Evolutionary conservation across 1,139 yeast genomes (phyloP), one percentile per base, ranked within the genome.

Genomic region (Candida sojae): DNA sequence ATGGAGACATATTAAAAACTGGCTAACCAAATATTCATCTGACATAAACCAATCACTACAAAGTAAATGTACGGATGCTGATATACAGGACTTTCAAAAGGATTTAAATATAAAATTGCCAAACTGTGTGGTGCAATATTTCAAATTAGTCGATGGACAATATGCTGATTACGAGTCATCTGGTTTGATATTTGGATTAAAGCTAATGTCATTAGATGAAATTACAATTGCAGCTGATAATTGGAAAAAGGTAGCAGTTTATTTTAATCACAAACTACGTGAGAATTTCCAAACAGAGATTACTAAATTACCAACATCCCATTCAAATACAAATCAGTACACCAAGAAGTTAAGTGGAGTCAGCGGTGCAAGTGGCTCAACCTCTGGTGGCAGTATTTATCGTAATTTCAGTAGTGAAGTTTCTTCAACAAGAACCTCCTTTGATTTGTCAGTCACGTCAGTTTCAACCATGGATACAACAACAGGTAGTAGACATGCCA

Each of bases 61-160:
- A 55, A 82, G 79, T 48, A 84, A 86, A 28, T 84, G 88, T 59
- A 84, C 92, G 0, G 69, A 73, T 41, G 70, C 80, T 48, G 93
- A 86, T 60, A 68, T 86, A 42, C 64, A 66, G 31, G 85, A 81
- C 55, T 86, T 86, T 30, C 90, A 86, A 61, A 78, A 77, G 56
- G 91, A 85, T 61, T 68, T 86, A 57, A 75, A 72, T 33, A 67
- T 83, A 29, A 67, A 63, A 48, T 71, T 86, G 37, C 93, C 93
- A 1, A 67, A 77, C 6, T 78, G 87, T 45, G 82, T 86, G 8
- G 59, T 77, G 34, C 85, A 85, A 28, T 84, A 85, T 42, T 73
- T 78, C 54, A 72, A 80, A 49, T 64, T 83, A 36, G 88, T 88
- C 47, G 92, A 86, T 57, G 93, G 93, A 13, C 93, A 86, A 64